Conservation (phyloP, 768 basidiomycete genomes). For the Rhodotorula kratochvilovae region DNA sequence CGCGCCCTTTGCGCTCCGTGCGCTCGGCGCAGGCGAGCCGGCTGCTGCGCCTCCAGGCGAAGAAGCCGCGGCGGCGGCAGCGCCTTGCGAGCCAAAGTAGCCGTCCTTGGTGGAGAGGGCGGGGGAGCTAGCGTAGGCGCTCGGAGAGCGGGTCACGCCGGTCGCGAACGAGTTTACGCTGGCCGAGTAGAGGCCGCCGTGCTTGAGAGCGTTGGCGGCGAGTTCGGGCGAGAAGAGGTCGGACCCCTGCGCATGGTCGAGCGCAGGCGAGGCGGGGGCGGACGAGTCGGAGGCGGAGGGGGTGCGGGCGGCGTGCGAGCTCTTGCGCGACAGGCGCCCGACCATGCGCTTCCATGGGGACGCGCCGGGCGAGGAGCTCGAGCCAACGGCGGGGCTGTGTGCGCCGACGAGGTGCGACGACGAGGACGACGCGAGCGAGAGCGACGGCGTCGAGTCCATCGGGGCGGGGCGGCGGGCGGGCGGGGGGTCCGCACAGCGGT, state of each 20-base stretch:
- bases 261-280: neutral
- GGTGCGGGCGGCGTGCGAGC: constrained; percentile 3
- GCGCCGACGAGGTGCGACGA: neutral
- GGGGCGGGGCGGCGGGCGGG: neutral
- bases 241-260: neutral
- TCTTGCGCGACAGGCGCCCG: constrained; percentile 24
- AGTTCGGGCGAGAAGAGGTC: constrained; percentile 22
- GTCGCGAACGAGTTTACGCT: neutral
- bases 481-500: neutral
- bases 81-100: constrained; percentile 10
- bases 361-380: neutral
- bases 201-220: neutral
- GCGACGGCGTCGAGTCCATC: neutral
- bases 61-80: neutral
- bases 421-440: neutral
- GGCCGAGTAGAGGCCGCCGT: neutral
- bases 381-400: neutral
- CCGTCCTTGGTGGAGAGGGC: neutral
- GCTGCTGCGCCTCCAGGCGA: neutral
- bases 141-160: neutral
- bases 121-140: constrained; percentile 1
- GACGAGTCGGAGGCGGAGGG: neutral
- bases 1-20: neutral
- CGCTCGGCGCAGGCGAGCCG: neutral
- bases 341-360: constrained; percentile 32